A percentile compares a stretch with the other conserved stretches of the same genome.
phyloP scores from a whole-genome alignment of 2,329 filamentous ascomycete species.

The Polytolypa hystricis region DNA sequence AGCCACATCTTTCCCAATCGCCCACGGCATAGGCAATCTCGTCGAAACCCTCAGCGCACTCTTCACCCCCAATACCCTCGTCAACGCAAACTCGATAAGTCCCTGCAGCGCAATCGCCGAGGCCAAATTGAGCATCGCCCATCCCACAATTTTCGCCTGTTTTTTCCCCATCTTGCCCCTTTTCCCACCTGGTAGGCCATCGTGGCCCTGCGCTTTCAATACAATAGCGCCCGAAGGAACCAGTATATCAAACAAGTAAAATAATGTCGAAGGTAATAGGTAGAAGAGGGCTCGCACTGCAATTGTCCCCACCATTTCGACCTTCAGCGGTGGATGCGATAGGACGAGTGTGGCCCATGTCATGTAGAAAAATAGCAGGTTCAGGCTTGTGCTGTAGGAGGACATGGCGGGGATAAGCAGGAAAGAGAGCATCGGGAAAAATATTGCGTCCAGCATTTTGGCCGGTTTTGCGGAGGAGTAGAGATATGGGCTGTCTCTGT shows the following conservation, averaged over 20 bases:
- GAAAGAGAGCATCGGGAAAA: slow-evolving; percentile 62
- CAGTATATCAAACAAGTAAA: slow-evolving; percentile 60
- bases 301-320: slow-evolving; percentile 63
- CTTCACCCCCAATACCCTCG: slow-evolving; percentile 40
- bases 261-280: slow-evolving; percentile 59
- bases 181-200: slow-evolving; percentile 36
- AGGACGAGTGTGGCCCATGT: slow-evolving; percentile 78
- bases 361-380: slow-evolving; percentile 80
- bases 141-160: slow-evolving; percentile 40
- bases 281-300: slow-evolving; percentile 59
- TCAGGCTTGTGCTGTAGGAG: slow-evolving; percentile 68
- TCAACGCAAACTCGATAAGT: slow-evolving; percentile 44
- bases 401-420: slow-evolving; percentile 50
- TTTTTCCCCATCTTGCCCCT: slow-evolving; percentile 30
- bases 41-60: slow-evolving; percentile 50
- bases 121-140: slow-evolving; percentile 45
- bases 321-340: slow-evolving; percentile 60
- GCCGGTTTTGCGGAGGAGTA: slow-evolving; percentile 3
- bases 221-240: slow-evolving; percentile 57
- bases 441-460: slow-evolving; percentile 51
- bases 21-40: slow-evolving; percentile 51
- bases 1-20: slow-evolving; percentile 44
- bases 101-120: slow-evolving; percentile 45
- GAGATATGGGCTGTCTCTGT: neutral
- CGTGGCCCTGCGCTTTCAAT: slow-evolving; percentile 56